Base-by-base conservation (phyloP, 768 basidiomycete species). In the Asterophora parasitica region DNA sequence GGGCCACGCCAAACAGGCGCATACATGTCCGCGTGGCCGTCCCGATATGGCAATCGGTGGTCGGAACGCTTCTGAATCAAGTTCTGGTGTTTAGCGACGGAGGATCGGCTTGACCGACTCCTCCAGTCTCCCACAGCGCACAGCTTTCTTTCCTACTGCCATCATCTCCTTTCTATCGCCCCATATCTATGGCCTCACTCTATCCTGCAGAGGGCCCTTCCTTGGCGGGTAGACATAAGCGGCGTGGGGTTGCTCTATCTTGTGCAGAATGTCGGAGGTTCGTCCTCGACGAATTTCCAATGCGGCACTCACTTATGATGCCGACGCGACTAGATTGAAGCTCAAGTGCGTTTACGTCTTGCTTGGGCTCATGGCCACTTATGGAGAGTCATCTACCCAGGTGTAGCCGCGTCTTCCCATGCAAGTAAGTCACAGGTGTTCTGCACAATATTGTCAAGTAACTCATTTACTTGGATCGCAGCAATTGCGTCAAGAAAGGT, bases 221-320 rank as follows among this genome's bases (percentile, higher is more conserved):
- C 39, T 64, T 71, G 27, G 67, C 68, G 20, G 61, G 62, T 36
- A 64, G 67, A 31, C 66, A 69, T 60, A 81, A 76, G 68, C 79
- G 74, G 60, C 75, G 71, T 53, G 78, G 75, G 20, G 71, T 75
- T 10, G 75, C 79, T 17, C 66, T 82, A 9, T 81, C 79, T 1
- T 85, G 83, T 64, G 81, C 82, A 6, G 83, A 85, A 64, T 85
- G 83, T 67, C 72, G 83, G 58, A 76, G 83, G 82, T 82, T 47
- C 46, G 65, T 46, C 9, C 32, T 49, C 44, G 12, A 33, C 3
- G 33, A 42, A 56, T 40, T 49, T 52, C 35, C 47, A 45, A 39
- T 50, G 17, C 44, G 46, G 36, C 57, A 48, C 40, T 43, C 55
- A 39, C 36, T 30, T 19, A 44, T 44, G 37, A 49, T 50, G 34